These are phyloP conservation scores for Plasmodium gaboni DNA, from an alignment of 169 alveolate genomes.

Conservation along the genomic window DNA sequence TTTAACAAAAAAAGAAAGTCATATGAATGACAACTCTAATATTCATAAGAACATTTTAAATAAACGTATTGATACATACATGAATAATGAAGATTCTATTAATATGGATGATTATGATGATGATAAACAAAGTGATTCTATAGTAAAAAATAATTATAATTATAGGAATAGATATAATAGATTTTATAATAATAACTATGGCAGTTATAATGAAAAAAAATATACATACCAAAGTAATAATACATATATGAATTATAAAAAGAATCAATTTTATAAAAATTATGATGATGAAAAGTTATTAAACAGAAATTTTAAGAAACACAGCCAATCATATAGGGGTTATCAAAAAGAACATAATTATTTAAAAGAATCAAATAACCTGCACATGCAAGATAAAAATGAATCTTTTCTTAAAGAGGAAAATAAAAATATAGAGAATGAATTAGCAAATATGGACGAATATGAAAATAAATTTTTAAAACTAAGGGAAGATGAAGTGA, in stretches of 20 bases:
- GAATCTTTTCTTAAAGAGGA: neutral
- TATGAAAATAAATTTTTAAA: neutral
- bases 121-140: too few relatives aligned
- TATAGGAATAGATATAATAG: neutral
- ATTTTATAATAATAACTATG: constrained; percentile 4
- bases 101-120: too few relatives aligned
- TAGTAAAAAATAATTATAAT: neutral
- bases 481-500: neutral
- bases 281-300: neutral
- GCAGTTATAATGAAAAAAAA: constrained; percentile 12
- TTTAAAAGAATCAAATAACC: too few relatives aligned
- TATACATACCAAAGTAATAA: neutral
- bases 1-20: too few relatives aligned
- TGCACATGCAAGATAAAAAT: too few relatives aligned
- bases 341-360: too few relatives aligned
- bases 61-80: too few relatives aligned
- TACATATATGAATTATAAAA: neutral
- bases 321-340: too few relatives aligned
- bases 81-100: too few relatives aligned
- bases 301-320: neutral
- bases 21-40: too few relatives aligned
- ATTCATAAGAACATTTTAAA: too few relatives aligned
- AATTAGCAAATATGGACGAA: neutral
- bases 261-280: neutral
- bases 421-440: neutral